These are phyloP conservation scores for Pinus albicaulis DNA, from an alignment of 75 land plant species.

Conservation along the genomic window DNA sequence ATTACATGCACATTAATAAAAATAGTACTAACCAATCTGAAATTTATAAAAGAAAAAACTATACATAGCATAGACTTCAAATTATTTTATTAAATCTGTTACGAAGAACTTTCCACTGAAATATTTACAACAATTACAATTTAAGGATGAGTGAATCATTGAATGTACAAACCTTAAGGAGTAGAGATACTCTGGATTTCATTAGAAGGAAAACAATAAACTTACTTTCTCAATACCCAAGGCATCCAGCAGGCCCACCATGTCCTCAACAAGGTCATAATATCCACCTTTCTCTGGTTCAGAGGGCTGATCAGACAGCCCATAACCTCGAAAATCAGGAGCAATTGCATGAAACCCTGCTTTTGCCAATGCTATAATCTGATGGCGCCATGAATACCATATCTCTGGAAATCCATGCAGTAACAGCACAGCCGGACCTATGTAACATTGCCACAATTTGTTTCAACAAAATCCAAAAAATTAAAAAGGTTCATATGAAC, in stretches of 20 bases:
- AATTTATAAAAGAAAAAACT: no score
- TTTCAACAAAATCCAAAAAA: not conserved
- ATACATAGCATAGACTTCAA: no score
- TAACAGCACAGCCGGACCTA: slow-evolving; percentile 49
- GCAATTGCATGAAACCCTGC: slow-evolving; percentile 70
- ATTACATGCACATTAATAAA: no score
- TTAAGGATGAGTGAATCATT: no score
- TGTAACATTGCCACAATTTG: not conserved
- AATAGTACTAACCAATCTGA: no score
- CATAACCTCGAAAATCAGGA: slow-evolving; percentile 66
- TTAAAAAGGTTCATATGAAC: not conserved
- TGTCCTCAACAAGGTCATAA: slow-evolving; percentile 51
- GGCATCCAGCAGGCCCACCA: slow-evolving; percentile 61
- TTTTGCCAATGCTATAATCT: slow-evolving; percentile 58
- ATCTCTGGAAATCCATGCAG: slow-evolving; percentile 79
- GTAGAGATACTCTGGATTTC: not conserved
- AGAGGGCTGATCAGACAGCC: slow-evolving; percentile 46
- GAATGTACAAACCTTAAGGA: not conserved
- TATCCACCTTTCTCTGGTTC: slow-evolving; percentile 40
- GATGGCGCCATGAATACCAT: slow-evolving; percentile 86
- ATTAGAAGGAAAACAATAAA: no score
- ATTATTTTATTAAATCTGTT: no score
- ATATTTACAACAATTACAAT: no score
- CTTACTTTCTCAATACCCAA: slow-evolving; percentile 39
- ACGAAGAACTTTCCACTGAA: no score